Evolutionary conservation across 176 grass and related monocot genomes (phyloP).

Genomic region (Triticum monococcum): DNA sequence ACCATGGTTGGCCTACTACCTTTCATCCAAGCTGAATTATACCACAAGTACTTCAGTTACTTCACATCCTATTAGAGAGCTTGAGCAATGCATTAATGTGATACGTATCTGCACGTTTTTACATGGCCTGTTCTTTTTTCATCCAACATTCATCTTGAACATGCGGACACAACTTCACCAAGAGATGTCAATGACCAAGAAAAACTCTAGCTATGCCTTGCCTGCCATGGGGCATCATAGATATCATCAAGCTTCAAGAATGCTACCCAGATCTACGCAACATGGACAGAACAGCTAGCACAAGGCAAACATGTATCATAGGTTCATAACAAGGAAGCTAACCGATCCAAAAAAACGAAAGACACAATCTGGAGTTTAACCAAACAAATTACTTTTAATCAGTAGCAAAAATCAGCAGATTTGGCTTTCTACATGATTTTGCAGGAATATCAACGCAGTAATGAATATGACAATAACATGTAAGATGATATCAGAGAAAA

Average conservation of each 20-base stretch:
- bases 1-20: not conserved
- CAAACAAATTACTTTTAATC: not conserved
- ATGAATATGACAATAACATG: constrained; percentile 5
- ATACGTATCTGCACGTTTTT: not conserved
- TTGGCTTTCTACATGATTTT: not conserved
- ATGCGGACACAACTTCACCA: constrained; percentile 10
- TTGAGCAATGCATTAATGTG: not conserved
- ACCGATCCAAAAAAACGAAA: not conserved
- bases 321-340: constrained; percentile 2
- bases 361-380: not conserved
- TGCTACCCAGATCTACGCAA: not conserved
- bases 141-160: constrained; percentile 11
- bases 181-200: constrained; percentile 2
- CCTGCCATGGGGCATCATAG: not conserved
- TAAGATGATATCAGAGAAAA: constrained; percentile 17
- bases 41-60: not conserved
- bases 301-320: not conserved
- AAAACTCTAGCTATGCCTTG: not conserved
- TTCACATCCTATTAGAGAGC: not conserved
- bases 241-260: not conserved
- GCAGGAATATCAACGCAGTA: constrained; percentile 10
- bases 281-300: not conserved
- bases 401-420: not conserved
- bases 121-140: constrained; percentile 3
- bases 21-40: constrained; percentile 10